Evolutionary conservation across 768 basidiomycete species (phyloP), one percentile per base, ranked within the genome.

Genomic region (Termitomyces sp.): DNA sequence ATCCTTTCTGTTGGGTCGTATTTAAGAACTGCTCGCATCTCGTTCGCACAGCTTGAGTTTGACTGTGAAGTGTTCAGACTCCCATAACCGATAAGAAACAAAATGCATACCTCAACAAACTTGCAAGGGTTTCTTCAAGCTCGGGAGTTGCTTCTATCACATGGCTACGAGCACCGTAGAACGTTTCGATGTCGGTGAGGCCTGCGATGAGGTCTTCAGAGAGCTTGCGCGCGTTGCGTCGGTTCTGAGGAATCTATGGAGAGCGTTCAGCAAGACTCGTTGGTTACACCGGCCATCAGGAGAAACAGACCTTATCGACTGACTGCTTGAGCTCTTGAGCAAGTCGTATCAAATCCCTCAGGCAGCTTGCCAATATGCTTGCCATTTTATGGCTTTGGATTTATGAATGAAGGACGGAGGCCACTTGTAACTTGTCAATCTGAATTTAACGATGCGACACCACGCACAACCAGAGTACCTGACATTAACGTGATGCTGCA

Each of bases 241-340:
- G 52, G 43, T 60, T 54, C 46, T 60, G 53, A 7, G 60, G 60
- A 42, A 60, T 44, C 56, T 58, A 23, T 28, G 6, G 6, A 30
- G 19, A 47, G n/a, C 21, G 12, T 26, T 19, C 28, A 30, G 7
- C 12, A 26, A 31, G 10, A 31, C 15, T 51, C 17, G 17, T 21
- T 46, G 19, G 28, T 37, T 11, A 9, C 14, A 9, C 14, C 14
- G 7, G 12, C 19, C 7, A 26, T 40, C 19, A 38, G n/a, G 21
- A 11, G 35, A 43, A 42, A 54, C 31, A 7, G 33, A 60, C 59
- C 50, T 56, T 56, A 38, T 60, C 54, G 12, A 60, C n/a, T 15
- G 55, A 50, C 17, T 26, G 50, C 43, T 60, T 55, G 46, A 56
- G 54, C 46, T 60, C 59, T 38, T 43, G 54, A 3, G 55, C 59